A percentile compares a stretch with the other conserved stretches of the same genome.
Evolutionary conservation across 495 filamentous ascomycete genomes (phyloP).

Genomic region (Penicillium roqueforti): DNA sequence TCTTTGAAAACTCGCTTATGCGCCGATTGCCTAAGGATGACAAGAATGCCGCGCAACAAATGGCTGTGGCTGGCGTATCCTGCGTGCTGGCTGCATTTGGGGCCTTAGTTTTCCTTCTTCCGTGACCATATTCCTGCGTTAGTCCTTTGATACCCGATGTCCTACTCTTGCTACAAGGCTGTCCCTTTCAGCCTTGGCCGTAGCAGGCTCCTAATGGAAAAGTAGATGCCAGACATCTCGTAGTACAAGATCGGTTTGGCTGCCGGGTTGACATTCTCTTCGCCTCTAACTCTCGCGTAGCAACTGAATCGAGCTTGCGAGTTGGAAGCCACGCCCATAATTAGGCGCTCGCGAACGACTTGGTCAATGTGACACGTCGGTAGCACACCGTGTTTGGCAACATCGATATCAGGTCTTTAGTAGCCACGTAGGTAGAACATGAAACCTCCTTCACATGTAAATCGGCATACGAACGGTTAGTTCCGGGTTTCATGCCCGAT

Average conservation of each 20-base stretch:
- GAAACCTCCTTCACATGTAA: too few species aligned
- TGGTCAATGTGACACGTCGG: background rate
- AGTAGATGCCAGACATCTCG: too few species aligned
- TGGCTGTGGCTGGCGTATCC: background rate
- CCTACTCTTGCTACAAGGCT: conserved; percentile 1
- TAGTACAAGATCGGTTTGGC: too few species aligned
- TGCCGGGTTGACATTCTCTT: too few species aligned
- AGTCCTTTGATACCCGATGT: background rate
- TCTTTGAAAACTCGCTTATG: background rate
- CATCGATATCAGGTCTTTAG: background rate
- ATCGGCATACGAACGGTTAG: too few species aligned
- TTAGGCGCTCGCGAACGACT: background rate
- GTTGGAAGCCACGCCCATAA: background rate
- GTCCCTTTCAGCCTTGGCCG: too few species aligned
- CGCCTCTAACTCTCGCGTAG: too few species aligned
- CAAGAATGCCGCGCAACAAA: background rate
- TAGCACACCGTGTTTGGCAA: too few species aligned
- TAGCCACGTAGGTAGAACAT: background rate
- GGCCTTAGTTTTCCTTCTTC: conserved; percentile 1
- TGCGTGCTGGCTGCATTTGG: conserved; percentile 1
- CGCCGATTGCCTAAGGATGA: background rate
- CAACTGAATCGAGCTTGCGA: background rate
- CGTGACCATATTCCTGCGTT: background rate
- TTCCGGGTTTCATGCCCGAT: background rate
- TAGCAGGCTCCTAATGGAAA: too few species aligned